Conservation (phyloP, 495 filamentous ascomycete genomes). For the Diplogelasinospora grovesii region DNA sequence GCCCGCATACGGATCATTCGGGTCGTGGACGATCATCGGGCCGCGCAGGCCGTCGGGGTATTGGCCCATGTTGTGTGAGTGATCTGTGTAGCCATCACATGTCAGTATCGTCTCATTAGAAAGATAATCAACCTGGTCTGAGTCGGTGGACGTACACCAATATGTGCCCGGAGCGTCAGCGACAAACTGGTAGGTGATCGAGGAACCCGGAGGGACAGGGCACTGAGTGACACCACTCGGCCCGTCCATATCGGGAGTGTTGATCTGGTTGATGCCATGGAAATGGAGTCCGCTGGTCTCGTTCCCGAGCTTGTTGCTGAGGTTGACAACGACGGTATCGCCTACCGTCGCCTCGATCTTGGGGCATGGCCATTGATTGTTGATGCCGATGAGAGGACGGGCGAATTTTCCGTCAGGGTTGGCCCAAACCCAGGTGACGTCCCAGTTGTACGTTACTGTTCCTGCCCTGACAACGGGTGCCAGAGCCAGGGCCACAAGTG, state of each 20-base stretch:
- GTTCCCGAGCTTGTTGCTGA: conserved; percentile 68
- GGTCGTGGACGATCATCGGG: conserved; percentile 65
- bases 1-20: conserved; percentile 51
- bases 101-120: conserved; percentile 11
- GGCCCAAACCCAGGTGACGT: conserved; percentile 64
- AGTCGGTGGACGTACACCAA: conserved; percentile 57
- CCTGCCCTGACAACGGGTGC: conserved; percentile 19
- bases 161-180: conserved; percentile 64
- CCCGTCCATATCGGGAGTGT: conserved; percentile 69
- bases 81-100: conserved; percentile 33
- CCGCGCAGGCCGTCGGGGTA: conserved; percentile 75
- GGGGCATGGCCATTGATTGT: conserved; percentile 68
- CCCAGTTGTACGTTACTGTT: conserved; percentile 45
- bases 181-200: conserved; percentile 61
- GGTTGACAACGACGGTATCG: conserved; percentile 63
- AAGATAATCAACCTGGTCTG: neutral
- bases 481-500: conserved; percentile 16
- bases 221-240: conserved; percentile 64
- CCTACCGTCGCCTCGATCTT: conserved; percentile 60
- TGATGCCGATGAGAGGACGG: conserved; percentile 72
- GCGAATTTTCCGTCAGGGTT: conserved; percentile 62
- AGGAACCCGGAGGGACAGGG: conserved; percentile 53
- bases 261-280: conserved; percentile 71
- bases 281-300: conserved; percentile 71
- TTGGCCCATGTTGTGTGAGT: conserved; percentile 65